Percentiles rank a stretch among this genome's conserved stretches.
These are phyloP conservation scores for Penicillium waksmanii DNA, from an alignment of 495 filamentous ascomycete species.

Conservation along the genomic window DNA sequence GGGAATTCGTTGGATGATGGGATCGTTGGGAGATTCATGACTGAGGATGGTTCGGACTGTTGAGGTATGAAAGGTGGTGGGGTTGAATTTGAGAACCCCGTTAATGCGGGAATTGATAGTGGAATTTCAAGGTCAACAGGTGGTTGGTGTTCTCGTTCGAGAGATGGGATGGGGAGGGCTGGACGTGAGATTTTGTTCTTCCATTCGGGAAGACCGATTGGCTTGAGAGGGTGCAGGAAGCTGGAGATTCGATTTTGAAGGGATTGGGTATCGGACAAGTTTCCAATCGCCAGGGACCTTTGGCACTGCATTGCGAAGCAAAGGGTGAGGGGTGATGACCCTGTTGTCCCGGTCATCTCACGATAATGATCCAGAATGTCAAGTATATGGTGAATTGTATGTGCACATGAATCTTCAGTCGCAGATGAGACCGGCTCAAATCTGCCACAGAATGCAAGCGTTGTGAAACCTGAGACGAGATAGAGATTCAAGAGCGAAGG, in stretches of 20 bases:
- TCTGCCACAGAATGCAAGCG: conserved; percentile 16
- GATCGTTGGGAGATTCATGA: neutral
- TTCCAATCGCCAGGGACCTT: conserved; percentile 5
- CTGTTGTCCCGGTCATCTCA: conserved; percentile 13
- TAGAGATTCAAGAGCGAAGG: conserved; percentile 29
- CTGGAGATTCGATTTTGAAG: conserved; percentile 1
- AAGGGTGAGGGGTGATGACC: conserved; percentile 19
- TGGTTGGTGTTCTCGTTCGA: neutral
- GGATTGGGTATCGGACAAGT: neutral
- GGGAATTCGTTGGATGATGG: neutral
- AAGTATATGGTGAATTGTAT: conserved; percentile 14
- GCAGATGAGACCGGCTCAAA: conserved; percentile 6
- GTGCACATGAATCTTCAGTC: conserved; percentile 6
- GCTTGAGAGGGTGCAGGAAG: conserved; percentile 4
- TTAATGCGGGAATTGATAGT: neutral
- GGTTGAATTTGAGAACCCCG: neutral
- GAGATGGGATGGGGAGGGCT: neutral
- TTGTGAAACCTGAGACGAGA: conserved; percentile 24
- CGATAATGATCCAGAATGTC: conserved; percentile 24
- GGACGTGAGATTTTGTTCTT: neutral
- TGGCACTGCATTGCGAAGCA: conserved; percentile 29
- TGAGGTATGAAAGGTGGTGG: neutral
- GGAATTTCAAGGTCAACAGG: neutral
- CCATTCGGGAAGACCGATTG: neutral
- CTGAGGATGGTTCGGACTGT: neutral